Conservation (phyloP, 2,329 filamentous ascomycete species). For the Colletotrichum magnum region DNA sequence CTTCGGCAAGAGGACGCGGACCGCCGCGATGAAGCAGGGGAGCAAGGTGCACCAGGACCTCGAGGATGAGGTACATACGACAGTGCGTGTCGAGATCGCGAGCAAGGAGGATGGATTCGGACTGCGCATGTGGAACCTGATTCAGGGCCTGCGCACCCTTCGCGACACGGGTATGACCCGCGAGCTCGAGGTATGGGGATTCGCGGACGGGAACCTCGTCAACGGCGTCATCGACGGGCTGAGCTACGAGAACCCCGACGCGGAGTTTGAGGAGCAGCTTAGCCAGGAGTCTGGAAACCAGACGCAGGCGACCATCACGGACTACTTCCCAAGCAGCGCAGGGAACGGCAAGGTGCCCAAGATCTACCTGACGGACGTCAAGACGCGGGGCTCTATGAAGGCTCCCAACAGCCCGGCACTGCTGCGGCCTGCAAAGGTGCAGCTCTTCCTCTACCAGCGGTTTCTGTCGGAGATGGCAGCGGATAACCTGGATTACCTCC, state of each 20-base stretch:
- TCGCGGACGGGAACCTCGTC: conserved; percentile 84
- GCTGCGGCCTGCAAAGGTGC: conserved; percentile 84
- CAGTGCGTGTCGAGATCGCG: conserved; percentile 78
- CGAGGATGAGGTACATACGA: conserved; percentile 87
- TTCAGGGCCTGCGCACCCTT: conserved; percentile 85
- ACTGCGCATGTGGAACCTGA: conserved; percentile 89
- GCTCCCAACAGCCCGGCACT: conserved; percentile 76
- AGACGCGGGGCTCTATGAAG: conserved; percentile 79
- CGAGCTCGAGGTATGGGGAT: conserved; percentile 88
- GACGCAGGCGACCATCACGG: conserved; percentile 56
- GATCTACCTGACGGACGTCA: conserved; percentile 89
- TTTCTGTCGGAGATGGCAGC: conserved; percentile 84
- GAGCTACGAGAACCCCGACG: conserved; percentile 82
- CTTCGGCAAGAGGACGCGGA: conserved; percentile 80
- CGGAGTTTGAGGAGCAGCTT: conserved; percentile 75
- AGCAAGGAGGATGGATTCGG: conserved; percentile 88
- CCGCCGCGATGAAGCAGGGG: conserved; percentile 87
- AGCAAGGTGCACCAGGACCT: conserved; percentile 84
- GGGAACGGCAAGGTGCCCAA: conserved; percentile 46
- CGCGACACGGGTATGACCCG: conserved; percentile 79
- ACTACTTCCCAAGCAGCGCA: conserved; percentile 54
- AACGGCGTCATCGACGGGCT: conserved; percentile 93
- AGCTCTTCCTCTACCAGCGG: conserved; percentile 90
- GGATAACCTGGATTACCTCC: conserved; percentile 77
- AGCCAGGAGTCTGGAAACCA: conserved; percentile 49